These are phyloP conservation scores for Schizophyllum amplum DNA, from an alignment of 1,284 basidiomycete genomes.

Conservation along the genomic window DNA sequence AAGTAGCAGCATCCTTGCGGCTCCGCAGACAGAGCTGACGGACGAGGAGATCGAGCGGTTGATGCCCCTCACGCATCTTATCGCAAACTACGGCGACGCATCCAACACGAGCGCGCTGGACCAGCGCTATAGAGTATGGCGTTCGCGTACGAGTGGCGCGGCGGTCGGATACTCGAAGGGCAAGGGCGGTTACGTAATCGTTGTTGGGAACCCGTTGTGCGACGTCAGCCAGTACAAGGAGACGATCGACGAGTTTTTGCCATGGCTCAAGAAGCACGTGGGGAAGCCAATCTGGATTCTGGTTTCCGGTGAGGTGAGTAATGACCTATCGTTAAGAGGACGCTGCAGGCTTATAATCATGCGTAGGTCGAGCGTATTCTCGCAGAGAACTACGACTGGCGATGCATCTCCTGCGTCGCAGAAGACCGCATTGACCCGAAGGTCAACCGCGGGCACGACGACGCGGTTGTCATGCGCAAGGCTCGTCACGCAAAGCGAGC, in stretches of 20 bases:
- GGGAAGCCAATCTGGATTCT: slow-evolving; percentile 43
- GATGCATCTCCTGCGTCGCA: slow-evolving; percentile 39
- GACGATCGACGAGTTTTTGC: slow-evolving; percentile 28
- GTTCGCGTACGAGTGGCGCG: slow-evolving; percentile 29
- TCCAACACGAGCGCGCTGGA: slow-evolving; percentile 40
- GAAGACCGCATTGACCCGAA: slow-evolving; percentile 42
- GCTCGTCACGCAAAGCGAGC: not conserved
- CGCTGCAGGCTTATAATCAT: no score
- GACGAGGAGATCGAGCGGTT: slow-evolving; percentile 1
- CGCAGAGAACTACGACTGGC: slow-evolving; percentile 39
- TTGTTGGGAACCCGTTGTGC: slow-evolving; percentile 33
- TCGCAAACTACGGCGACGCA: slow-evolving; percentile 39
- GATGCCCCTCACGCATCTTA: slow-evolving; percentile 20
- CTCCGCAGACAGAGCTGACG: not conserved
- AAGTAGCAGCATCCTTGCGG: not conserved
- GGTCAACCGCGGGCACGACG: not conserved
- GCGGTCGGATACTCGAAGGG: slow-evolving; percentile 28
- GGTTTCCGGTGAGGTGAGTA: slow-evolving; percentile 31
- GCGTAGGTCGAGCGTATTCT: slow-evolving; percentile 37
- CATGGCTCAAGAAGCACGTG: slow-evolving; percentile 21
- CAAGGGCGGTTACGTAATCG: slow-evolving; percentile 11
- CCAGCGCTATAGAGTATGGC: slow-evolving; percentile 34
- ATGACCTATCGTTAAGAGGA: no score
- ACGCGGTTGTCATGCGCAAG: not conserved
- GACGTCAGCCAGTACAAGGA: slow-evolving; percentile 24